Base-by-base conservation (phyloP, 2,329 filamentous ascomycete genomes). In the Hymenoscyphus fructigenus region DNA sequence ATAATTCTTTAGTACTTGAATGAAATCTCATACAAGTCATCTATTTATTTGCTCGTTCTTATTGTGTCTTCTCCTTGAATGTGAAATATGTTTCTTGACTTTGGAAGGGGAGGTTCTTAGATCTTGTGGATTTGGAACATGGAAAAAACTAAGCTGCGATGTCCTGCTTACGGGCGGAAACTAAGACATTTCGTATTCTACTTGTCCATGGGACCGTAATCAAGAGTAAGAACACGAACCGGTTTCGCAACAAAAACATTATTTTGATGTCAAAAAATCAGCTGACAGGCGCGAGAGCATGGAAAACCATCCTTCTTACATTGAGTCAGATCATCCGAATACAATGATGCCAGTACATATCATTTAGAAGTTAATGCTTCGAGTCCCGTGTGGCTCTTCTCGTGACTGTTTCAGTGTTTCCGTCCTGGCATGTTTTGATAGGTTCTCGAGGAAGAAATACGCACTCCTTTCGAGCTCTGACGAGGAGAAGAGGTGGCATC, bases 1-100 rank as follows among this genome's bases (percentile, higher is more conserved):
- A 53, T 53, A 23, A 26, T 53, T 26, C 10, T 53, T 26, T 53
- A 53, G 47, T 53, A 53, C 47, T 53, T 53, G 47, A 53, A 53
- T 53, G 47, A 53, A 53, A 53, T 53, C 10, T 53, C 20, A 53
- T 53, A 10, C 20, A 53, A 53, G 47, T 26, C 36, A 38, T 38
- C 14, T 38, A 17, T 38, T 14, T 38, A 38, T 14, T 38, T 3
- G 2, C 2, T 36, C 14, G 36, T 17, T 14, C 12, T 5, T 14
- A 38, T 14, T 38, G 12, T 12, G 17, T 15, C 36, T 38, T 38
- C 14, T 15, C 5, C 14, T 38, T 17, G 36, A 14, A 38, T 14
- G 36, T 38, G 36, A 2, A 36, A 38, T 1, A 14, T 38, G 36
- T 14, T 15, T 14, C 5, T 38, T 38, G 14, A 36, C 12, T 14